Evolutionary conservation across 2,329 filamentous ascomycete genomes (phyloP), one percentile per base, ranked within the genome.

Genomic region (Penicillium expansum): DNA sequence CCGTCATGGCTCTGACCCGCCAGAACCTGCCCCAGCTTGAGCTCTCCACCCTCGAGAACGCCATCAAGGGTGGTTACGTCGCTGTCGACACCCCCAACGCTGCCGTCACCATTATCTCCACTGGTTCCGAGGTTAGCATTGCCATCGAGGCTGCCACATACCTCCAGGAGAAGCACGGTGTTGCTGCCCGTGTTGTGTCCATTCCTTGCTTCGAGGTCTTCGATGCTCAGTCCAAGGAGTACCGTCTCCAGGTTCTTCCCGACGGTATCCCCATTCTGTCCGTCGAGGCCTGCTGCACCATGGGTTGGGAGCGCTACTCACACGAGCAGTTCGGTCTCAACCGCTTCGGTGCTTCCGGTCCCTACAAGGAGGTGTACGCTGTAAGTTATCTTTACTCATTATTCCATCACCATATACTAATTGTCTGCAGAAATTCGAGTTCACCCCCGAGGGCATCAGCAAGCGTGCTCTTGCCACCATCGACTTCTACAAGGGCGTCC

Each of bases 241-340:
- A 99, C 87, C 88, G 87, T 76, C 88, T 99, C 68, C 89, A 87
- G 66, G 90, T 96, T 66, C 86, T 99, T 62, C 94, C 93, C 70
- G 92, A 97, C 75, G 92, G 92, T 67, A 93, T 97, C 75, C 93
- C 94, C 66, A 86, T 92, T 61, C 78, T 99, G 78, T 95, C 90
- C 55, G 90, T 99, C 67, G 94, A 99, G 84, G 92, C 92, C 76
- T 95, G 96, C 90, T 89, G 85, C 78, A 99, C 94, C 67, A 87
- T 97, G 80, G 94, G 94, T 69, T 99, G 94, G 94, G 92, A 97
- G 86, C 90, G 93, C 79, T 99, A 97, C 82, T 90, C 92, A 58
- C 93, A 99, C 81, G 94, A 99, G 86, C 94, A 99, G 83, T 99
- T 99, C 73, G 94, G 94, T 76, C 87, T 99, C 67, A 99, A 99